Evolutionary conservation across 805 yeast genomes (phyloP).

Genomic region (Pichia occidentalis): DNA sequence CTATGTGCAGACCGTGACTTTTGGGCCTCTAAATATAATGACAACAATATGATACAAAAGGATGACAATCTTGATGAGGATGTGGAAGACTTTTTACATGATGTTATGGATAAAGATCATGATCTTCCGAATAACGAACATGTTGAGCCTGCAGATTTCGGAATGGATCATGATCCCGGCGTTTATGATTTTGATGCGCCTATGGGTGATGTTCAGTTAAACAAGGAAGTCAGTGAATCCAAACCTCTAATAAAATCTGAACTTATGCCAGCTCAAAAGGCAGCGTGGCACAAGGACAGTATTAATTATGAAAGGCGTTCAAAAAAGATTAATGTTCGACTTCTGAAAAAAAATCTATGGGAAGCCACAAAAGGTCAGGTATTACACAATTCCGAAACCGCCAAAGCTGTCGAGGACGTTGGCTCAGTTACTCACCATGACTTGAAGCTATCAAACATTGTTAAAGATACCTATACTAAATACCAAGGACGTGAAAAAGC

Average conservation of each 20-base stretch:
- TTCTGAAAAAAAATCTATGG: constrained; percentile 74
- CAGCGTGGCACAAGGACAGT: constrained; percentile 28
- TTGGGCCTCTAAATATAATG: constrained; percentile 60
- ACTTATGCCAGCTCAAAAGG: background rate
- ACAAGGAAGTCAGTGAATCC: background rate
- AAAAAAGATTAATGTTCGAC: constrained; percentile 70
- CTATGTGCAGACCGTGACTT: constrained; percentile 52
- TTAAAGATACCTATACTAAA: constrained; percentile 27
- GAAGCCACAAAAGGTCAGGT: constrained; percentile 31
- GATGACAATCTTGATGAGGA: constrained; percentile 23
- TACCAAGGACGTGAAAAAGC: constrained; percentile 52
- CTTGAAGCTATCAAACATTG: constrained; percentile 19
- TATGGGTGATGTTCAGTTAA: background rate
- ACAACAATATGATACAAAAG: constrained; percentile 22
- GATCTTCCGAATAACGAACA: constrained; percentile 21
- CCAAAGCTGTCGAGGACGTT: background rate
- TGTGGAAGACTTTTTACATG: constrained; percentile 14
- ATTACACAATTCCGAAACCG: background rate
- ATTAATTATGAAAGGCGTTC: constrained; percentile 65
- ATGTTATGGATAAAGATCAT: constrained; percentile 12
- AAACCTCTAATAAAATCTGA: constrained; percentile 6
- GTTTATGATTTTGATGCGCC: constrained; percentile 17
- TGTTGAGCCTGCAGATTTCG: constrained; percentile 29
- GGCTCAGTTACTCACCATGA: too few relatives aligned
- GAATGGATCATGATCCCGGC: constrained; percentile 6